Evolutionary conservation across 106 monocot species (phyloP).

Genomic region (Apostasia shenzhenica): DNA sequence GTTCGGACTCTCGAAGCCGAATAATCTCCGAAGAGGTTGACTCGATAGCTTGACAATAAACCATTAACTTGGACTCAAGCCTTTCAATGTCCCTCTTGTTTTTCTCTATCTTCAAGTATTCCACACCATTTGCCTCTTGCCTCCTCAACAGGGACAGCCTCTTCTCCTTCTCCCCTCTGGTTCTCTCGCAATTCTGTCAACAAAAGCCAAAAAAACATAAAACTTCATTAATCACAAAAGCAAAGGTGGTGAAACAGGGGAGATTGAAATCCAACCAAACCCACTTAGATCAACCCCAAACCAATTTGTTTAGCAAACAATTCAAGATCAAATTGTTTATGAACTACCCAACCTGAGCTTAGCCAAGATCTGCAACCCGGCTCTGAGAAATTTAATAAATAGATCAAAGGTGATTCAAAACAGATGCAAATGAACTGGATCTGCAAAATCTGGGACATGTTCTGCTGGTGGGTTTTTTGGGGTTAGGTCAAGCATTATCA

Average conservation of each 20-base stretch:
- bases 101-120: conserved; percentile 82
- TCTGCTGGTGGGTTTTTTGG: no score
- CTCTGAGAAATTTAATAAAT: no score
- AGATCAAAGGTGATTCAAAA: no score
- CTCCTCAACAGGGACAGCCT: conserved; percentile 38
- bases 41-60: conserved; percentile 77
- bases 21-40: conserved; percentile 79
- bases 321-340: no score
- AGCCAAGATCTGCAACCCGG: no score
- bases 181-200: conserved; percentile 43
- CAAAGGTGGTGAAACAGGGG: not conserved
- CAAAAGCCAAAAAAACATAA: conserved; percentile 1
- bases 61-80: conserved; percentile 72
- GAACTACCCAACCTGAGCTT: no score
- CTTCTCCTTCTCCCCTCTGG: conserved; percentile 57
- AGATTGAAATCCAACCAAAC: not conserved
- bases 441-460: no score
- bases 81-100: conserved; percentile 86
- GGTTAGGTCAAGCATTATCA: no score
- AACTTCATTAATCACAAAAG: conserved; percentile 2
- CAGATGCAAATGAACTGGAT: no score
- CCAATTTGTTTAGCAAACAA: no score
- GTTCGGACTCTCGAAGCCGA: conserved; percentile 77
- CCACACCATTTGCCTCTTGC: conserved; percentile 51
- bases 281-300: no score